These are phyloP conservation scores for Oemleria cerasiformis DNA, from an alignment of 306 rosid species.

Conservation along the genomic window DNA sequence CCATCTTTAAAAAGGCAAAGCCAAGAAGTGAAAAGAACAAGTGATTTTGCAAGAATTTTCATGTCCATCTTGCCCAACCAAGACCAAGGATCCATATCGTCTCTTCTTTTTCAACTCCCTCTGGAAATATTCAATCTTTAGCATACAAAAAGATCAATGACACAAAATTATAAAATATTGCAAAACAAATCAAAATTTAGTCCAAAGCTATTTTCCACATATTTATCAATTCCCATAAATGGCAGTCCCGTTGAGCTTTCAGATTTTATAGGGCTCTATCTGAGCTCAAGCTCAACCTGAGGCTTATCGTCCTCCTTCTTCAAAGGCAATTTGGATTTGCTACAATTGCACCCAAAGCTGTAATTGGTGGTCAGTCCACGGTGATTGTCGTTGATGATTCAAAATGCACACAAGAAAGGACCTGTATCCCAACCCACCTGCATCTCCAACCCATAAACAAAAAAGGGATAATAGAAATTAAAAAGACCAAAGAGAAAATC, in stretches of 20 bases:
- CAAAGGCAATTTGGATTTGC: slow-evolving; percentile 36
- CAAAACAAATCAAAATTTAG: too few species aligned
- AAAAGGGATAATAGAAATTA: too few species aligned
- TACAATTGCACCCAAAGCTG: slow-evolving; percentile 34
- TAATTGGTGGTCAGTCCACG: slow-evolving; percentile 28
- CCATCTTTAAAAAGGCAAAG: too few species aligned
- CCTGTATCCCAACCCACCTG: slow-evolving; percentile 95
- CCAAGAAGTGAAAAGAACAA: not conserved
- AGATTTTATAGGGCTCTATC: slow-evolving; percentile 71
- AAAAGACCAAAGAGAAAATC: too few species aligned
- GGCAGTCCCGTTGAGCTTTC: slow-evolving; percentile 48
- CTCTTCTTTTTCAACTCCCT: slow-evolving; percentile 45
- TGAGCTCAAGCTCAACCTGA: slow-evolving; percentile 42
- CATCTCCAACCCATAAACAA: too few species aligned
- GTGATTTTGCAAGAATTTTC: slow-evolving; percentile 40
- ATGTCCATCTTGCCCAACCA: slow-evolving; percentile 98
- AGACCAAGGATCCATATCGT: slow-evolving; percentile 55
- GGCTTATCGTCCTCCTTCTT: slow-evolving; percentile 44
- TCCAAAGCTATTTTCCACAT: too few species aligned
- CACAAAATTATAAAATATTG: too few species aligned
- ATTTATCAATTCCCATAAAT: slow-evolving; percentile 9
- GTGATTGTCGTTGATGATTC: slow-evolving; percentile 54
- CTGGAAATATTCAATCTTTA: slow-evolving; percentile 17
- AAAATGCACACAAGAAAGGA: slow-evolving; percentile 94
- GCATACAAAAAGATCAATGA: too few species aligned